These are phyloP conservation scores for Emericellopsis terricola DNA, from an alignment of 495 filamentous ascomycete genomes.

Conservation along the genomic window DNA sequence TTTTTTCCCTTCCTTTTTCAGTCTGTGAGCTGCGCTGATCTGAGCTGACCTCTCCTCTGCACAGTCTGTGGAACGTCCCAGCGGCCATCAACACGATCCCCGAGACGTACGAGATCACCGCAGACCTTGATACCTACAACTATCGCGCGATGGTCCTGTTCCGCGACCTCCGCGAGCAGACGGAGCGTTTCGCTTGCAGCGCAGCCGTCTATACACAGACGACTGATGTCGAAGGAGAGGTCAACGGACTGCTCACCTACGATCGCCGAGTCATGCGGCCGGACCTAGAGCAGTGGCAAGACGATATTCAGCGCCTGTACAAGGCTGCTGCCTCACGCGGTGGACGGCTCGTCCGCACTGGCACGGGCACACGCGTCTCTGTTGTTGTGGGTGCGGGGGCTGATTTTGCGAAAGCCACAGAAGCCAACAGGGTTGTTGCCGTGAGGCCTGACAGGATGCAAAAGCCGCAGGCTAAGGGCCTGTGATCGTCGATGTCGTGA, in stretches of 20 bases:
- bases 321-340: neutral
- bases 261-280: slow-evolving; percentile 23
- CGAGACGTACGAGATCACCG: slow-evolving; percentile 47
- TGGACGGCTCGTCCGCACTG: neutral
- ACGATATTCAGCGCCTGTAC: neutral
- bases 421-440: no score
- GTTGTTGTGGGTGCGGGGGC: no score
- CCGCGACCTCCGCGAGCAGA: slow-evolving; percentile 37
- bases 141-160: slow-evolving; percentile 37
- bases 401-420: no score
- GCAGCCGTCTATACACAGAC: slow-evolving; percentile 48
- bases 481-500: no score
- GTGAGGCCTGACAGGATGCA: no score
- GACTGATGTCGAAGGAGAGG: slow-evolving; percentile 57
- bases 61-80: slow-evolving; percentile 36
- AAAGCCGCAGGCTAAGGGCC: no score
- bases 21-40: neutral
- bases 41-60: slow-evolving; percentile 5
- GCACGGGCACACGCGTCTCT: no score
- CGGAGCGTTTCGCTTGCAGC: slow-evolving; percentile 36
- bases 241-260: slow-evolving; percentile 51
- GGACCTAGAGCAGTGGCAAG: neutral
- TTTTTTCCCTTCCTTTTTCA: neutral
- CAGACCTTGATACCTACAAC: slow-evolving; percentile 40
- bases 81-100: slow-evolving; percentile 36